Evolutionary conservation across 2,329 filamentous ascomycete genomes (phyloP).

Genomic region (Colletotrichum neosansevieriae): DNA sequence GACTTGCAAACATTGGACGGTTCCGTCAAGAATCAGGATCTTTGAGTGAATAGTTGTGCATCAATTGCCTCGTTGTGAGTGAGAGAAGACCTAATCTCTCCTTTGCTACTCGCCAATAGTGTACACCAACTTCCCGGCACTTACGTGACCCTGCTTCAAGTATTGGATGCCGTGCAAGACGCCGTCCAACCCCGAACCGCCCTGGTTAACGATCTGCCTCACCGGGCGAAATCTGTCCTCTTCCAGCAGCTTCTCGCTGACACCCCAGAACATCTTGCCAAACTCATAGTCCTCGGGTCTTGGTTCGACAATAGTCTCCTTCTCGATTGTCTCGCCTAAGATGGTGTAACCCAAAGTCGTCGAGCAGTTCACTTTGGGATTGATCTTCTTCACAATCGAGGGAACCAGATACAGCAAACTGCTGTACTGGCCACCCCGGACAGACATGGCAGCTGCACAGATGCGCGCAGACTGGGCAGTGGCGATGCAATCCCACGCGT

Average conservation of each 20-base stretch:
- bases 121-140: slow-evolving; percentile 60
- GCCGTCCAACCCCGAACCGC: slow-evolving; percentile 49
- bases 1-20: too few species aligned
- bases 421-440: slow-evolving; percentile 51
- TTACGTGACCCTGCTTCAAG: slow-evolving; percentile 49
- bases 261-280: slow-evolving; percentile 52
- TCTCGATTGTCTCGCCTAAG: slow-evolving; percentile 51
- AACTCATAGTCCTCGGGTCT: slow-evolving; percentile 50
- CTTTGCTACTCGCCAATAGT: slow-evolving; percentile 46
- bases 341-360: slow-evolving; percentile 56
- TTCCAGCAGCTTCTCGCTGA: slow-evolving; percentile 50
- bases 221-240: slow-evolving; percentile 52
- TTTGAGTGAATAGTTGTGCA: too few species aligned
- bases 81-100: too few species aligned
- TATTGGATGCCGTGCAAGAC: slow-evolving; percentile 44
- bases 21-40: too few species aligned
- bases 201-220: slow-evolving; percentile 47
- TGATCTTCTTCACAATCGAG: slow-evolving; percentile 51
- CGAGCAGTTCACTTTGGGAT: slow-evolving; percentile 49
- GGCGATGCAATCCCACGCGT: slow-evolving; percentile 54
- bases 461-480: slow-evolving; percentile 45
- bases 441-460: slow-evolving; percentile 48
- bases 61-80: too few species aligned
- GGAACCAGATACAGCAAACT: slow-evolving; percentile 54
- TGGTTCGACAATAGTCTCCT: slow-evolving; percentile 42